These are phyloP conservation scores for Schizochytrium sp. DNA, from an alignment of 108 stramenopile genomes.

Conservation along the genomic window DNA sequence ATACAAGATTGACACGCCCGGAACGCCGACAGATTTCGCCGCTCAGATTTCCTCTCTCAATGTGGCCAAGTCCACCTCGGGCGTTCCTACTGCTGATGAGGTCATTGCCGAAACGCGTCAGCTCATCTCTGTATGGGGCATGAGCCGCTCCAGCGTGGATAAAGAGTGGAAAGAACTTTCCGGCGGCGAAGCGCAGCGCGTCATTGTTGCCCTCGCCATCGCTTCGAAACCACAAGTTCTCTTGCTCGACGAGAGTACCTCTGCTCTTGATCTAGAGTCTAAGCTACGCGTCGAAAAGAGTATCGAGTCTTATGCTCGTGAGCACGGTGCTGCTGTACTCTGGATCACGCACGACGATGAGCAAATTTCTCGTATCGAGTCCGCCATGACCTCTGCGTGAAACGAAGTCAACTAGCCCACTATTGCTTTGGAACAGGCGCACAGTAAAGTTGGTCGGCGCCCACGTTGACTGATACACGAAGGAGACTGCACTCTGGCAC, in stretches of 20 bases:
- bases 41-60: conserved; percentile 24
- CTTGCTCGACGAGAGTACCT: conserved; percentile 61
- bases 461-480: too few relatives aligned
- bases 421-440: too few relatives aligned
- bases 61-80: background rate
- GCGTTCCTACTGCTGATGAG: conserved; percentile 37
- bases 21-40: conserved; percentile 49
- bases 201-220: conserved; percentile 62
- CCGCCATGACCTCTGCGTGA: background rate
- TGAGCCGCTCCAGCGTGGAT: conserved; percentile 52
- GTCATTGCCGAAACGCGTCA: background rate
- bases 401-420: too few relatives aligned
- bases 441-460: too few relatives aligned
- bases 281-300: conserved; percentile 42
- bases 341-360: conserved; percentile 2
- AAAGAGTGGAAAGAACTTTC: conserved; percentile 46
- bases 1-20: conserved; percentile 38
- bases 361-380: background rate
- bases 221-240: conserved; percentile 48
- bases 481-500: too few relatives aligned
- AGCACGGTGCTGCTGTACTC: background rate
- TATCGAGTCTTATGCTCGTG: background rate
- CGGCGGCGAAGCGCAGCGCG: conserved; percentile 74
- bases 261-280: conserved; percentile 49
- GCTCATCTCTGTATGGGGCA: background rate